Conservation (phyloP, 176 grass and related monocot species). For the Dendrocalamus sinicus region DNA sequence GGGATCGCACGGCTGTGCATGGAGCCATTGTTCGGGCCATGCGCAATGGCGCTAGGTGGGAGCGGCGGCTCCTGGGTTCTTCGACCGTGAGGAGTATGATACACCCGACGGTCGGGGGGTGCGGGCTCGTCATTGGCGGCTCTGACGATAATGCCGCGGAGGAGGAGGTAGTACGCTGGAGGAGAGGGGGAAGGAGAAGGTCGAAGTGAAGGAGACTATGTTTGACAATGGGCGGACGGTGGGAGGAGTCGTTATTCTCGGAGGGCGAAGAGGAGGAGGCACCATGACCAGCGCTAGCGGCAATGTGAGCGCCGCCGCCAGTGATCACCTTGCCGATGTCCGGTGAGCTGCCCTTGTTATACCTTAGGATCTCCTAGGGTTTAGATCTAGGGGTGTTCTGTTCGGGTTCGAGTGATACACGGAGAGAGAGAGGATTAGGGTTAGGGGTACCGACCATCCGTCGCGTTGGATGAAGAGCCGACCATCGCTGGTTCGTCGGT, state of each 20-base stretch:
- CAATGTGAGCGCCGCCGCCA: too few relatives aligned
- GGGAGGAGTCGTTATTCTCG: constrained; percentile 57
- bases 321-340: too few relatives aligned
- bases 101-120: constrained; percentile 66
- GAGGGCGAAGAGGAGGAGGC: constrained; percentile 51
- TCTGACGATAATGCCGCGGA: constrained; percentile 46
- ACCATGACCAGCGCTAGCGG: too few relatives aligned
- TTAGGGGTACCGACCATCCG: too few relatives aligned
- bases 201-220: constrained; percentile 29
- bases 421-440: too few relatives aligned
- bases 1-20: constrained; percentile 55
- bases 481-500: too few relatives aligned
- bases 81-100: constrained; percentile 89
- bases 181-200: constrained; percentile 22
- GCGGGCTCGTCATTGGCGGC: constrained; percentile 9
- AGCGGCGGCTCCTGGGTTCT: constrained; percentile 81
- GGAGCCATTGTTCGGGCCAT: constrained; percentile 86
- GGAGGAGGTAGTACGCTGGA: constrained; percentile 30
- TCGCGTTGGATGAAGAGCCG: too few relatives aligned
- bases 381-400: too few relatives aligned
- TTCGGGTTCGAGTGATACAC: too few relatives aligned
- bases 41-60: constrained; percentile 86
- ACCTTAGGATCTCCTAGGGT: too few relatives aligned
- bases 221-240: constrained; percentile 57
- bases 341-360: too few relatives aligned